These are phyloP conservation scores for Verticillium dahliae DNA, from an alignment of 2,329 filamentous ascomycete genomes.

Conservation along the genomic window DNA sequence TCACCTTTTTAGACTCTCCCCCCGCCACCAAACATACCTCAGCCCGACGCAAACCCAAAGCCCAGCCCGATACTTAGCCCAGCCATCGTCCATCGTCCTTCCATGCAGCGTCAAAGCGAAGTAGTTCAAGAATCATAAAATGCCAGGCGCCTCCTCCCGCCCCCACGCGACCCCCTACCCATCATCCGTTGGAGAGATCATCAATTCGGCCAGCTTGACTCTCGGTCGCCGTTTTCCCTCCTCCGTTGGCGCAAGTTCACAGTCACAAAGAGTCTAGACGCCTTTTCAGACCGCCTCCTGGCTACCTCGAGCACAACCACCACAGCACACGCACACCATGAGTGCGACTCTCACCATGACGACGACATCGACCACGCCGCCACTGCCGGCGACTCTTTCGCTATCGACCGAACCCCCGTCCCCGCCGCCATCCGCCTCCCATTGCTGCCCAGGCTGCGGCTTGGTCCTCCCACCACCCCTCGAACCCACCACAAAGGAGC, in stretches of 20 bases:
- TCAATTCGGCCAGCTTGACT: neutral
- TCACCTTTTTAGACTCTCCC: neutral
- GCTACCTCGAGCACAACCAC: neutral
- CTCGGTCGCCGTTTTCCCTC: neutral
- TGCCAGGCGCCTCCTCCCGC: neutral
- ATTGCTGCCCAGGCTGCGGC: slow-evolving; percentile 47
- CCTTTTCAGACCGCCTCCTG: neutral
- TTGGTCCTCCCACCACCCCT: slow-evolving; percentile 25
- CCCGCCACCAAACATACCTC: neutral
- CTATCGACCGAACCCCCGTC: slow-evolving; percentile 10
- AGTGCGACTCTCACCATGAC: slow-evolving; percentile 12
- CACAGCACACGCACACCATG: slow-evolving; percentile 6
- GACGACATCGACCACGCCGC: slow-evolving; percentile 10
- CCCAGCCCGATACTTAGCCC: neutral
- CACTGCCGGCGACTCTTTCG: slow-evolving; percentile 9
- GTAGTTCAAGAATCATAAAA: neutral
- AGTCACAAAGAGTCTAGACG: neutral
- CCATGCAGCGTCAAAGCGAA: neutral
- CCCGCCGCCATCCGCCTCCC: slow-evolving; percentile 10
- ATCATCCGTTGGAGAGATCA: neutral
- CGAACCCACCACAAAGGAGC: neutral
- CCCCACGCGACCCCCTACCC: neutral
- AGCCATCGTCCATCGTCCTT: neutral
- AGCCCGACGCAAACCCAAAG: neutral
- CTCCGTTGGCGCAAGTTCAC: neutral